These are phyloP conservation scores for Salix purpurea DNA, from an alignment of 345 rosid genomes.

Conservation along the genomic window DNA sequence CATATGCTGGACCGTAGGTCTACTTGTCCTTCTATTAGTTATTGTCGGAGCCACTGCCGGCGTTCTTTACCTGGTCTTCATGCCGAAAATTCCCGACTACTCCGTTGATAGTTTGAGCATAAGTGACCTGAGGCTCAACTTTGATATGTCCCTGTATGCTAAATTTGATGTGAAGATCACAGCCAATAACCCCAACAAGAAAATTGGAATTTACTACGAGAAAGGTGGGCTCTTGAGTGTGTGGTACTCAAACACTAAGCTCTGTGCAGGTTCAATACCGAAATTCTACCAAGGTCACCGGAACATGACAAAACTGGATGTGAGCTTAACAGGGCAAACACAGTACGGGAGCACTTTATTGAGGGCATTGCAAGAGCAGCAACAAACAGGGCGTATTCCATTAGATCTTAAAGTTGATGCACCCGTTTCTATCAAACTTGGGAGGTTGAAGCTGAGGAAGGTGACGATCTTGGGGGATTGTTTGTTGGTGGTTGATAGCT, in stretches of 20 bases:
- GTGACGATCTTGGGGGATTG: slow-evolving; percentile 63
- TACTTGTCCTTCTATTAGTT: slow-evolving; percentile 37
- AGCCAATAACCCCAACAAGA: slow-evolving; percentile 76
- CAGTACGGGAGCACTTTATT: slow-evolving; percentile 59
- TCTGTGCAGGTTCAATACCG: slow-evolving; percentile 71
- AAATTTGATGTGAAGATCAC: slow-evolving; percentile 68
- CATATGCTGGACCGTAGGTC: slow-evolving; percentile 54
- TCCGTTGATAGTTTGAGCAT: slow-evolving; percentile 59
- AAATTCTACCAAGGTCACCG: slow-evolving; percentile 77
- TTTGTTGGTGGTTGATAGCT: slow-evolving; percentile 64
- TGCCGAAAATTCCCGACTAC: slow-evolving; percentile 70
- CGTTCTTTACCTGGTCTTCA: slow-evolving; percentile 60
- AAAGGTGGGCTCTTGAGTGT: slow-evolving; percentile 61
- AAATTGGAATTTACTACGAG: slow-evolving; percentile 75
- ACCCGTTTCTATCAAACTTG: slow-evolving; percentile 63
- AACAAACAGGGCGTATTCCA: slow-evolving; percentile 76
- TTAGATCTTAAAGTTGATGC: slow-evolving; percentile 66
- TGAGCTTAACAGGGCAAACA: slow-evolving; percentile 49
- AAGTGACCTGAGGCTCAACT: slow-evolving; percentile 60
- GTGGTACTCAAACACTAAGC: slow-evolving; percentile 57
- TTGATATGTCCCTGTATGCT: slow-evolving; percentile 59
- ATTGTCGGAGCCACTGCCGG: slow-evolving; percentile 43
- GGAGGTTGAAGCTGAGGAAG: slow-evolving; percentile 63
- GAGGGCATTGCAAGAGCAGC: slow-evolving; percentile 74
- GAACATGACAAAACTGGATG: slow-evolving; percentile 62